Evolutionary conservation across 2,329 filamentous ascomycete species (phyloP), one percentile per base, ranked within the genome.

Genomic region (Trichophyton mentagrophytes): DNA sequence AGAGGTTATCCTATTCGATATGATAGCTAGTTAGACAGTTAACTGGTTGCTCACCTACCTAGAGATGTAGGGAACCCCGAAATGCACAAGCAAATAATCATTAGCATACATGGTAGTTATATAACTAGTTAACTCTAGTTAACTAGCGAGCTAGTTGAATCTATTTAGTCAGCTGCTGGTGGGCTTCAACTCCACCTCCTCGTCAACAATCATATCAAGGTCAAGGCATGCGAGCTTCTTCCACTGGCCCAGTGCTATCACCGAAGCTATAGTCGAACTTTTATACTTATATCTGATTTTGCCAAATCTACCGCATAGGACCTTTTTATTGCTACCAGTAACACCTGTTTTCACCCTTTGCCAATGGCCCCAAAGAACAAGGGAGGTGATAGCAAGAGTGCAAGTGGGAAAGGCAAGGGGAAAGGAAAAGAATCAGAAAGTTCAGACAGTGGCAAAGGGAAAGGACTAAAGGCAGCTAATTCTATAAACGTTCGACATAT

Each of bases 401-500:
- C 27, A 30, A 6, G 27, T 1, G 66, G 69, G 65, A 74, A 73
- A 62, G 69, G 67, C 59, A 71, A 70, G 66, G 67, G 72, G 62
- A 76, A 74, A 65, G 71, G 71, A 58, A 77, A 77, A 63, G 71
- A 69, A 59, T 75, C 76, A 64, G 68, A 70, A 33, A 69, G 68
- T 13, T 68, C 70, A n/a, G 71, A 70, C 59, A 64, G 65, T 38
- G 67, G 65, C 17, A 69, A 70, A 42, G 71, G 68, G 17, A 75
- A 74, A 63, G 78, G 77, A 63, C 72, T 81, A 65, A 85, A 85
- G 69, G 76, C 80, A 6, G 83, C 82, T 3, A 83, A 79, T 57
- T 79, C 78, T n/a, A 84, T 86, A 70, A 85, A 86, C 68, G 82
- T 81, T 58, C 77, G 84, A 44, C 84, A 86, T 71, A 86, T 86